Conservation (phyloP, 805 yeast species). For the Pichia membranifaciens region DNA sequence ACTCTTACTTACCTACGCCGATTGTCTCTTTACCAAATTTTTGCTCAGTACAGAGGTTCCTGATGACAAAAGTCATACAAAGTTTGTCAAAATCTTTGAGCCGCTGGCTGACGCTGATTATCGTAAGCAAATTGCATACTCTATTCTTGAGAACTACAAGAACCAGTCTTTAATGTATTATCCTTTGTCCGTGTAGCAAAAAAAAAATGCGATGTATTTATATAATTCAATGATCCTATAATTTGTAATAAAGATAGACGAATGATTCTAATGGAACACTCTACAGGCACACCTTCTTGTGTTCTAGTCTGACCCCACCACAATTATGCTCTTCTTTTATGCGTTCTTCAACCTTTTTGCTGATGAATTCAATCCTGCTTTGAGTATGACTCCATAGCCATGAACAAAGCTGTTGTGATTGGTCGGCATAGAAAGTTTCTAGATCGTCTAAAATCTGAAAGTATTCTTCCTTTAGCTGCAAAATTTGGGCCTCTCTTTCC, state of each 20-base stretch:
- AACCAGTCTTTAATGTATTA: slow-evolving; percentile 14
- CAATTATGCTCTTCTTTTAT: neutral
- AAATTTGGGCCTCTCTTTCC: neutral
- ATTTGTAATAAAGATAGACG: too few relatives aligned
- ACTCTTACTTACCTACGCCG: slow-evolving; percentile 13
- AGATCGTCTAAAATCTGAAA: neutral
- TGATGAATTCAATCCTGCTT: neutral
- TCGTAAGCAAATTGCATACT: neutral
- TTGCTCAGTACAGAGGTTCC: neutral
- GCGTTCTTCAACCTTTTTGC: neutral
- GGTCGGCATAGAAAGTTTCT: slow-evolving; percentile 4
- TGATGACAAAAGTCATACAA: too few relatives aligned
- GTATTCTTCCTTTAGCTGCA: neutral
- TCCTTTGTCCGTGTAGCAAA: slow-evolving; percentile 14
- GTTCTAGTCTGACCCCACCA: neutral
- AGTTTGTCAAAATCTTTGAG: neutral
- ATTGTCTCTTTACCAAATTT: slow-evolving; percentile 7
- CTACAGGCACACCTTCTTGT: neutral
- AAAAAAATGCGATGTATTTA: neutral
- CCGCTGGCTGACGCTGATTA: slow-evolving; percentile 7
- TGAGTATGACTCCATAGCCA: neutral
- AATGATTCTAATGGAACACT: too few relatives aligned
- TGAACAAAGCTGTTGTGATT: slow-evolving; percentile 5
- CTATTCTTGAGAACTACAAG: slow-evolving; percentile 13
- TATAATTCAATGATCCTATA: too few relatives aligned